phyloP scores from a whole-genome alignment of 2,329 filamentous ascomycete genomes.

The Aspergillus candidus region DNA sequence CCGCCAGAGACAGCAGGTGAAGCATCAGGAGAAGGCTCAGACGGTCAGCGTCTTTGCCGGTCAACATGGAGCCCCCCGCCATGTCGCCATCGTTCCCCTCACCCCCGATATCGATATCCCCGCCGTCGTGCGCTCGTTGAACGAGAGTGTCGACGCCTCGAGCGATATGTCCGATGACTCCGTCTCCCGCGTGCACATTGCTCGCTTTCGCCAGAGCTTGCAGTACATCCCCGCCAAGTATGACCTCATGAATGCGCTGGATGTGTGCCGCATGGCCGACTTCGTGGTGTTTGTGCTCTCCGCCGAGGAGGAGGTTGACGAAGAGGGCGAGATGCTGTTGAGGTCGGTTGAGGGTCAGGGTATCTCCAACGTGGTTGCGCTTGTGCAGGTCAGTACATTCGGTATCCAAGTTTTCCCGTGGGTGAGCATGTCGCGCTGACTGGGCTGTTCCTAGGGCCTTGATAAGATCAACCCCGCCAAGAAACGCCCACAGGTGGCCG shows the following conservation, averaged over 20 bases:
- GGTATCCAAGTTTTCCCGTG: too few relatives aligned
- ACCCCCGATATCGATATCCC: slow-evolving; percentile 65
- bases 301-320: slow-evolving; percentile 68
- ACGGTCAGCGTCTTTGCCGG: slow-evolving; percentile 79
- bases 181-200: slow-evolving; percentile 62
- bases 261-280: slow-evolving; percentile 82
- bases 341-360: slow-evolving; percentile 88
- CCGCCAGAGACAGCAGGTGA: slow-evolving; percentile 78
- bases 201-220: slow-evolving; percentile 91
- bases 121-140: slow-evolving; percentile 63
- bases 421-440: slow-evolving; percentile 10
- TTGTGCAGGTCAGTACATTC: slow-evolving; percentile 54
- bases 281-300: slow-evolving; percentile 85
- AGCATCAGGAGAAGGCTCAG: slow-evolving; percentile 75
- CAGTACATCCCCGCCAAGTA: slow-evolving; percentile 72
- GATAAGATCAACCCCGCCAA: slow-evolving; percentile 74
- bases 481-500: slow-evolving; percentile 65
- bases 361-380: slow-evolving; percentile 82
- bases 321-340: slow-evolving; percentile 75
- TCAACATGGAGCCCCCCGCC: slow-evolving; percentile 75
- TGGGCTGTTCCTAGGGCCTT: slow-evolving; percentile 45
- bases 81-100: slow-evolving; percentile 82
- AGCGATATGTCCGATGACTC: slow-evolving; percentile 55
- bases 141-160: slow-evolving; percentile 72
- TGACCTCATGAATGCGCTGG: slow-evolving; percentile 70